Evolutionary conservation across 106 monocot species (phyloP).

Genomic region (Cymbidium sinense): DNA sequence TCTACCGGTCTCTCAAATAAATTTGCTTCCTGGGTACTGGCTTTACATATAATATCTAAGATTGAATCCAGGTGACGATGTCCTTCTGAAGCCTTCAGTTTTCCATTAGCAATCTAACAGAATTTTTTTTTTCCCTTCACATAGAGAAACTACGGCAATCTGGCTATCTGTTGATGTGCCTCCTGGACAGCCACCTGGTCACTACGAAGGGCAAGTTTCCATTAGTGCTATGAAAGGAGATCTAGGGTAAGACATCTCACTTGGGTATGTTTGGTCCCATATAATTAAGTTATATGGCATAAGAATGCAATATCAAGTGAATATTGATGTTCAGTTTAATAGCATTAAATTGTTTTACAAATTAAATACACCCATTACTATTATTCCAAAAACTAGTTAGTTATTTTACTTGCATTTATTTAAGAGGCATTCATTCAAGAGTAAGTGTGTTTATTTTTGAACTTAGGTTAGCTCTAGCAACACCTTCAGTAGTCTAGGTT

Average conservation of each 20-base stretch:
- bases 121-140: slow-evolving; percentile 8
- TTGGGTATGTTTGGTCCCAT: not conserved
- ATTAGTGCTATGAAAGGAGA: slow-evolving; percentile 60
- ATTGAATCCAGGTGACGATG: slow-evolving; percentile 2
- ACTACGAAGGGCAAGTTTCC: slow-evolving; percentile 77
- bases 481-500: not conserved
- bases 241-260: slow-evolving; percentile 32
- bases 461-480: not conserved
- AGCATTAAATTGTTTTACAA: not conserved
- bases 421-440: not conserved
- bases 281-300: not conserved
- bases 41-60: slow-evolving; percentile 14
- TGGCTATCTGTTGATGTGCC: slow-evolving; percentile 92
- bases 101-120: not conserved
- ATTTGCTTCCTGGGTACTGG: slow-evolving; percentile 81
- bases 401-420: not conserved
- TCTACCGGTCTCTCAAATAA: slow-evolving; percentile 66
- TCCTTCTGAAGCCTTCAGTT: not conserved
- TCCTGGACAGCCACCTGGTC: slow-evolving; percentile 80
- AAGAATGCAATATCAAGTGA: not conserved
- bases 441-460: not conserved
- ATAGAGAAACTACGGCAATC: slow-evolving; percentile 76
- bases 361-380: not conserved
- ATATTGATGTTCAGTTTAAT: not conserved
- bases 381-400: not conserved